Conservation (phyloP, 2,329 filamentous ascomycete species). For the Calycina marina region DNA sequence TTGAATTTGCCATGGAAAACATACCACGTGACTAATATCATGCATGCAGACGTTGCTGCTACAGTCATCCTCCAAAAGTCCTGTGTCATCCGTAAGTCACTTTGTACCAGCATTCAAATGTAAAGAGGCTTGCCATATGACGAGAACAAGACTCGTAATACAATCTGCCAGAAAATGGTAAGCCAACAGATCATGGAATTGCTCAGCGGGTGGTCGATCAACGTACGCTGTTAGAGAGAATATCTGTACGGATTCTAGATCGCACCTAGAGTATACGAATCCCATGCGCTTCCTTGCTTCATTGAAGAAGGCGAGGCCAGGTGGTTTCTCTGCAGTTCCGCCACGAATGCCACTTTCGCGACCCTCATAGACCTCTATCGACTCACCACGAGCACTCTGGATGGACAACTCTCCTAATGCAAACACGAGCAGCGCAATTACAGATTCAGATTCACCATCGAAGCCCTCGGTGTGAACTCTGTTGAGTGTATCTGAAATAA, state of each 20-base stretch:
- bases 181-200: not conserved
- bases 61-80: slow-evolving; percentile 46
- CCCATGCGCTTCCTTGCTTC: slow-evolving; percentile 46
- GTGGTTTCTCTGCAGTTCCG: slow-evolving; percentile 33
- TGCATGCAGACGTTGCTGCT: slow-evolving; percentile 40
- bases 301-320: slow-evolving; percentile 45
- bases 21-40: slow-evolving; percentile 39
- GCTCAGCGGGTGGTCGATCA: not conserved
- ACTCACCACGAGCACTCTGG: slow-evolving; percentile 32
- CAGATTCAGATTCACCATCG: slow-evolving; percentile 32
- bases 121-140: slow-evolving; percentile 33
- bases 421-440: slow-evolving; percentile 41
- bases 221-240: slow-evolving; percentile 39
- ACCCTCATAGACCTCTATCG: slow-evolving; percentile 30
- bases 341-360: slow-evolving; percentile 37
- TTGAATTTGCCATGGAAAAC: not conserved
- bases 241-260: slow-evolving; percentile 43
- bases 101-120: not conserved
- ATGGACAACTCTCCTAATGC: slow-evolving; percentile 43
- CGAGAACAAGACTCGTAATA: slow-evolving; percentile 39
- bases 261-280: slow-evolving; percentile 38
- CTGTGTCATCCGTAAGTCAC: slow-evolving; percentile 22
- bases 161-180: slow-evolving; percentile 23
- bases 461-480: slow-evolving; percentile 33
- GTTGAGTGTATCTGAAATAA: slow-evolving; percentile 32